Percentiles rank a stretch among this genome's conserved stretches.
These are phyloP conservation scores for Phialocephala subalpina DNA, from an alignment of 2,329 filamentous ascomycete species.

Conservation along the genomic window DNA sequence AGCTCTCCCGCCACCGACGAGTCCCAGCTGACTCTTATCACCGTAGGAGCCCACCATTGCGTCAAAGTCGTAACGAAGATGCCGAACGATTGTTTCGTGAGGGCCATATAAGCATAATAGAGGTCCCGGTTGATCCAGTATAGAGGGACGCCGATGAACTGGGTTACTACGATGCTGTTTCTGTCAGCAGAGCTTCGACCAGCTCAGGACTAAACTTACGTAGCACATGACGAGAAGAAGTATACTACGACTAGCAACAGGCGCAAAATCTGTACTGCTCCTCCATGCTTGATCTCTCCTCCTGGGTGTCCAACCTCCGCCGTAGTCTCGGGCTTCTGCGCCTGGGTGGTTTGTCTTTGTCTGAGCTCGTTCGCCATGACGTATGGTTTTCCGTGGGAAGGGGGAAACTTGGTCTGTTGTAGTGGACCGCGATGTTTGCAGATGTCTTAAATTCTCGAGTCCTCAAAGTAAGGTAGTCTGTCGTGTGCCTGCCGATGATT, in stretches of 20 bases:
- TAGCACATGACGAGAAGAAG: slow-evolving; percentile 39
- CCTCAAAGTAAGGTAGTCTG: slow-evolving; percentile 19
- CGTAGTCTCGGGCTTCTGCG: slow-evolving; percentile 5
- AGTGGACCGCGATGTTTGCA: neutral
- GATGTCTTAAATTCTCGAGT: slow-evolving; percentile 1
- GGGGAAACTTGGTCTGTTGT: neutral
- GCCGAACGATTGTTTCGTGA: slow-evolving; percentile 86
- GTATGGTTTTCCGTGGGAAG: slow-evolving; percentile 4
- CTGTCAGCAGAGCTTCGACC: slow-evolving; percentile 30
- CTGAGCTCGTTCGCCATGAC: slow-evolving; percentile 38
- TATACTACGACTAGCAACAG: slow-evolving; percentile 40
- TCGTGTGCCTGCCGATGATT: slow-evolving; percentile 32
- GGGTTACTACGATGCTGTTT: slow-evolving; percentile 71
- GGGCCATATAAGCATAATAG: slow-evolving; percentile 87
- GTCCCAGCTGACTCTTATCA: slow-evolving; percentile 84
- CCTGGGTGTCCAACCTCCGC: slow-evolving; percentile 41
- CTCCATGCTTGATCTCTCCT: slow-evolving; percentile 44
- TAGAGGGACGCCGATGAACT: slow-evolving; percentile 78
- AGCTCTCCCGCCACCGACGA: slow-evolving; percentile 81
- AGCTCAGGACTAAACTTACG: slow-evolving; percentile 35
- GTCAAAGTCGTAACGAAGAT: slow-evolving; percentile 82
- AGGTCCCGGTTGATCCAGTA: slow-evolving; percentile 79
- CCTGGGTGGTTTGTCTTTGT: slow-evolving; percentile 35
- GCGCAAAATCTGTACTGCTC: slow-evolving; percentile 38
- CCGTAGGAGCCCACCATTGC: slow-evolving; percentile 86